A percentile compares a stretch with the other conserved stretches of the same genome.
Conservation (phyloP, 148 eudicot genomes). For the Hydrangea macrophylla region DNA sequence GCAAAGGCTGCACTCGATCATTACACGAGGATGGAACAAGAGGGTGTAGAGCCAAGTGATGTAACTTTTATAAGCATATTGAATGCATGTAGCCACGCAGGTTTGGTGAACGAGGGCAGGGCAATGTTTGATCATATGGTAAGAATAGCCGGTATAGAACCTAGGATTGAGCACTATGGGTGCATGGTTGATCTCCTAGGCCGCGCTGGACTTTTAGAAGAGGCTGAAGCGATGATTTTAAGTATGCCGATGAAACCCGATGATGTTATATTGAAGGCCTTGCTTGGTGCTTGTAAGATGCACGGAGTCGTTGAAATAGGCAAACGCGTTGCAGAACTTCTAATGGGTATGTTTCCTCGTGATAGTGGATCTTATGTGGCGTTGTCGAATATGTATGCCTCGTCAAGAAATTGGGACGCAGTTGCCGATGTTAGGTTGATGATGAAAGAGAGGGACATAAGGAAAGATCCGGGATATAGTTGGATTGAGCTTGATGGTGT, state of each 20-base stretch:
- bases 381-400: constrained; percentile 64
- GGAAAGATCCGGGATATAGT: constrained; percentile 69
- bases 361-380: constrained; percentile 66
- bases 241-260: constrained; percentile 63
- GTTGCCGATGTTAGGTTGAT: constrained; percentile 43
- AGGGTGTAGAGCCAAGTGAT: constrained; percentile 41
- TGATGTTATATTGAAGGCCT: constrained; percentile 61
- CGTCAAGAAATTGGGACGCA: constrained; percentile 44
- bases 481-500: constrained; percentile 63
- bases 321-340: constrained; percentile 33
- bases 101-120: constrained; percentile 50
- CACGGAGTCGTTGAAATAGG: constrained; percentile 56
- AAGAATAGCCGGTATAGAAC: constrained; percentile 24
- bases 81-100: constrained; percentile 63
- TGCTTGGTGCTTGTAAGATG: constrained; percentile 62
- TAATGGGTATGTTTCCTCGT: constrained; percentile 52
- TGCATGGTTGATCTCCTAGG: constrained; percentile 75
- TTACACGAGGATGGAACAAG: constrained; percentile 41
- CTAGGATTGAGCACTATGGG: constrained; percentile 65
- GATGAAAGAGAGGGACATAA: constrained; percentile 53
- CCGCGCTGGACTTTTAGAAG: constrained; percentile 47
- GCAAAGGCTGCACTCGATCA: constrained; percentile 45
- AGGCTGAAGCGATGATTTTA: constrained; percentile 45
- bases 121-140: constrained; percentile 46
- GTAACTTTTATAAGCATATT: constrained; percentile 52